Conservation (phyloP, 495 filamentous ascomycete genomes). For the Neurospora hispaniola region DNA sequence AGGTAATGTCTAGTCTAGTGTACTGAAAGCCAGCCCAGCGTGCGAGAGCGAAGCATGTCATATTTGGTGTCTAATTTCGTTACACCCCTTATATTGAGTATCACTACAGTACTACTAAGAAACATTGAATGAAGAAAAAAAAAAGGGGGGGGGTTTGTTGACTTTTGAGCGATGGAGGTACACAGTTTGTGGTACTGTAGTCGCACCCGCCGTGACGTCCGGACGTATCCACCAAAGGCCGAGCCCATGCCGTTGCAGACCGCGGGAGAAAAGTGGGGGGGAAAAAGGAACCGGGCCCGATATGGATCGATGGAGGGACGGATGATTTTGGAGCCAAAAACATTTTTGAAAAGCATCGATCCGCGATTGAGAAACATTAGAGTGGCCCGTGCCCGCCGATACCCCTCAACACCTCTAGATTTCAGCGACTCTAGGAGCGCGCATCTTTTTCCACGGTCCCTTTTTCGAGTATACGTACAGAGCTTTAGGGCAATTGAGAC, state of each 20-base stretch:
- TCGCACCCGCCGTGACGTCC: neutral
- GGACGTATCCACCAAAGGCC: neutral
- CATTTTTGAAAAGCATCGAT: neutral
- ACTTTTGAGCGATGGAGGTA: neutral
- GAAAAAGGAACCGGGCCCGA: neutral
- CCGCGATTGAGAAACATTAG: neutral
- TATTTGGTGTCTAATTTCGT: neutral
- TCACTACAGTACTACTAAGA: neutral
- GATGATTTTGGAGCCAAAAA: neutral
- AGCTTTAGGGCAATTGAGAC: neutral
- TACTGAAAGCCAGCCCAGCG: neutral
- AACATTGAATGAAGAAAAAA: neutral
- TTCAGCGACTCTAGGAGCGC: neutral
- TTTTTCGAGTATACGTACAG: neutral
- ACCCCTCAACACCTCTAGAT: neutral
- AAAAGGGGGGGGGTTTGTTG: neutral
- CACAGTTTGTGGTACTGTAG: neutral
- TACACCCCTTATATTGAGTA: neutral
- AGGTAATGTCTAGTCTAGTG: neutral
- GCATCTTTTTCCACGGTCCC: neutral
- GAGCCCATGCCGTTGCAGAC: neutral
- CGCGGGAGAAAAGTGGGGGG: neutral
- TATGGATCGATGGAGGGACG: neutral
- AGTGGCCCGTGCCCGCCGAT: neutral
- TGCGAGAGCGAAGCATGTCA: neutral